These are phyloP conservation scores for Marasmius fiardii DNA, from an alignment of 1,284 basidiomycete genomes.

Conservation along the genomic window DNA sequence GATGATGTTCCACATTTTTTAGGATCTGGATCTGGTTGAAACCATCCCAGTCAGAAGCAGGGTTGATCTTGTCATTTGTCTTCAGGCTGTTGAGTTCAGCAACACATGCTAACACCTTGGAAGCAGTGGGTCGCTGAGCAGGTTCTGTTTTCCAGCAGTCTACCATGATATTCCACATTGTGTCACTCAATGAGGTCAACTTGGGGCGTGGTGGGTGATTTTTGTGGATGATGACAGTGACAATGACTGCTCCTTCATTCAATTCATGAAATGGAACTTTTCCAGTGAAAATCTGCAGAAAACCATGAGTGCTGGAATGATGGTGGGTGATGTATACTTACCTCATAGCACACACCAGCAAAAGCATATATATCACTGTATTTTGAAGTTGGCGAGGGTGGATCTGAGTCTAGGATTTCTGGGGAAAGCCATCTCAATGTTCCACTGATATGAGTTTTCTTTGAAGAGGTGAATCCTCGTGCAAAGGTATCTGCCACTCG, in stretches of 20 bases:
- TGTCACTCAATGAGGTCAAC: neutral
- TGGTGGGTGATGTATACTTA: neutral
- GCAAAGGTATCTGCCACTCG: slow-evolving; percentile 15
- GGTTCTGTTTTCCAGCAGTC: neutral
- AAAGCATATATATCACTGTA: neutral
- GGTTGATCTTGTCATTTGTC: neutral
- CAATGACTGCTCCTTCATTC: neutral
- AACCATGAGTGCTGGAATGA: no score
- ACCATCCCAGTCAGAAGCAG: neutral
- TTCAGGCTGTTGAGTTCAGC: neutral
- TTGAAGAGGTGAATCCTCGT: neutral
- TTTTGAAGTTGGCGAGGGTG: neutral
- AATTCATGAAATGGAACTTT: neutral
- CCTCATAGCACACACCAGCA: neutral
- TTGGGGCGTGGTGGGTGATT: neutral
- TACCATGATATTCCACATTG: neutral
- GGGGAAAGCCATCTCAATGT: slow-evolving; percentile 23
- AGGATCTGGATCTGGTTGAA: neutral
- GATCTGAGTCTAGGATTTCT: slow-evolving; percentile 16
- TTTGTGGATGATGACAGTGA: neutral
- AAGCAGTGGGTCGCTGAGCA: neutral
- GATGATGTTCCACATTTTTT: neutral
- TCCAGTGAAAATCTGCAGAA: neutral
- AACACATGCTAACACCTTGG: neutral
- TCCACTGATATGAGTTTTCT: slow-evolving; percentile 10